phyloP scores from a whole-genome alignment of 352 stramenopile species.

The Albugo laibachii region DNA sequence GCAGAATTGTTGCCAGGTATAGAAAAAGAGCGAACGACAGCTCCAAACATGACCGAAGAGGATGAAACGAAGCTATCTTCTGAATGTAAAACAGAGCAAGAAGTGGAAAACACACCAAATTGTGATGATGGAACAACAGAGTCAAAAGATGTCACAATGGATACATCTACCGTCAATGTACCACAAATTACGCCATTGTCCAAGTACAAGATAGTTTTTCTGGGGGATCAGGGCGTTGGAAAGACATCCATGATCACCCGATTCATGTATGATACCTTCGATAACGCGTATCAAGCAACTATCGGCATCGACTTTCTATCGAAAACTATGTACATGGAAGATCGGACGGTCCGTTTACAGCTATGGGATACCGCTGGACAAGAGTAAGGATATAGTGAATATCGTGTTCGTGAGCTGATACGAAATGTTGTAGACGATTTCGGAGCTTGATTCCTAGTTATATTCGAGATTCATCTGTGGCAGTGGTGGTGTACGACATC shows the following conservation, averaged over 20 bases:
- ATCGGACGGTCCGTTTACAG: slow-evolving; percentile 96
- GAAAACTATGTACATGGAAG: slow-evolving; percentile 98
- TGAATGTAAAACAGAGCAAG: too few relatives aligned
- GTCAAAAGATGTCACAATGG: too few relatives aligned
- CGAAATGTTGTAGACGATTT: slow-evolving; percentile 41
- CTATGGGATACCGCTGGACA: slow-evolving; percentile 98
- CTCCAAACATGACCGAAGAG: too few relatives aligned
- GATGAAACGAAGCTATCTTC: too few relatives aligned
- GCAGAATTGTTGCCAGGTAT: too few relatives aligned
- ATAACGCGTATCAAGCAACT: slow-evolving; percentile 95
- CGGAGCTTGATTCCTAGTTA: slow-evolving; percentile 91
- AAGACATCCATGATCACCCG: slow-evolving; percentile 99
- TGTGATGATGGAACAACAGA: too few relatives aligned
- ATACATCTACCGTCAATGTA: slow-evolving; percentile 12
- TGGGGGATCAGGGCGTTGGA: slow-evolving; percentile 94
- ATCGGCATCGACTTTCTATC: slow-evolving; percentile 99
- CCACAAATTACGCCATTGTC: slow-evolving; percentile 79
- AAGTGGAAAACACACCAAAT: too few relatives aligned
- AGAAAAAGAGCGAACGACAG: too few relatives aligned
- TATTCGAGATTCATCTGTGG: slow-evolving; percentile 97
- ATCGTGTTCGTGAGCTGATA: slow-evolving; percentile 1
- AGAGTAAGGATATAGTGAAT: slow-evolving; percentile 43
- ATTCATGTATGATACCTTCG: slow-evolving; percentile 98
- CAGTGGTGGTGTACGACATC: slow-evolving; percentile 99
- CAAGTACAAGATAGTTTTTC: slow-evolving; percentile 91